Evolutionary conservation across 345 rosid genomes (phyloP).

Genomic region (Sisymbrium altissimum): DNA sequence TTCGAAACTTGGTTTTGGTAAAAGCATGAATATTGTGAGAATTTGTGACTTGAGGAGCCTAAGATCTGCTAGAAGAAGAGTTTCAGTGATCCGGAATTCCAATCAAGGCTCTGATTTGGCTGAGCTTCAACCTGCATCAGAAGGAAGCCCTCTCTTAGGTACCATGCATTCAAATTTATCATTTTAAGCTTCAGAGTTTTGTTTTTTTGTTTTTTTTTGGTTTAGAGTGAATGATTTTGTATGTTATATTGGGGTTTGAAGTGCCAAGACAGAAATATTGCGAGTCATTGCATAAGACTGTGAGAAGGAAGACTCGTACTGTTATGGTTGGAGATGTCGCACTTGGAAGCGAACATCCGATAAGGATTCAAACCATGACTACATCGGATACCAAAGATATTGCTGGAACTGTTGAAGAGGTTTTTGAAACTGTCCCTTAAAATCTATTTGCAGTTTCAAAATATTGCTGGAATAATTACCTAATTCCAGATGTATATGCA

Average conservation of each 20-base stretch:
- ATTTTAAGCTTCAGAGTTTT: neutral
- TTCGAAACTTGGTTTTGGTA: constrained; percentile 54
- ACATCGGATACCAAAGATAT: constrained; percentile 86
- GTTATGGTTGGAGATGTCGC: constrained; percentile 95
- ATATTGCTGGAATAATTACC: neutral
- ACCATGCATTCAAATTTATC: constrained; percentile 3
- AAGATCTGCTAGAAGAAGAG: constrained; percentile 46
- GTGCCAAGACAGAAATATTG: constrained; percentile 96
- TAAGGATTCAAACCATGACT: constrained; percentile 96
- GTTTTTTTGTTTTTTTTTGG: neutral
- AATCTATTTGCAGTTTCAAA: neutral
- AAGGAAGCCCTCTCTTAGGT: constrained; percentile 90
- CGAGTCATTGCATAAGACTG: constrained; percentile 80
- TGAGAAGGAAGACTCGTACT: constrained; percentile 84
- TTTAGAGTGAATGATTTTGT: neutral
- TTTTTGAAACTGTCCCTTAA: constrained; percentile 18
- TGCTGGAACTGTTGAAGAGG: constrained; percentile 94
- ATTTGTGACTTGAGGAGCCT: constrained; percentile 54
- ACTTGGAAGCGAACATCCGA: constrained; percentile 92
- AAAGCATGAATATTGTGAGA: constrained; percentile 60
- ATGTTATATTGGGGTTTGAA: constrained; percentile 24
- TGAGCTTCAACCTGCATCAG: constrained; percentile 79
- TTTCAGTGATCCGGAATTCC: constrained; percentile 59
- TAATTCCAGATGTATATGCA: neutral
- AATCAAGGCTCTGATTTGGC: constrained; percentile 57